phyloP scores from a whole-genome alignment of 2,329 filamentous ascomycete species.

The Neofusicoccum sp. region DNA sequence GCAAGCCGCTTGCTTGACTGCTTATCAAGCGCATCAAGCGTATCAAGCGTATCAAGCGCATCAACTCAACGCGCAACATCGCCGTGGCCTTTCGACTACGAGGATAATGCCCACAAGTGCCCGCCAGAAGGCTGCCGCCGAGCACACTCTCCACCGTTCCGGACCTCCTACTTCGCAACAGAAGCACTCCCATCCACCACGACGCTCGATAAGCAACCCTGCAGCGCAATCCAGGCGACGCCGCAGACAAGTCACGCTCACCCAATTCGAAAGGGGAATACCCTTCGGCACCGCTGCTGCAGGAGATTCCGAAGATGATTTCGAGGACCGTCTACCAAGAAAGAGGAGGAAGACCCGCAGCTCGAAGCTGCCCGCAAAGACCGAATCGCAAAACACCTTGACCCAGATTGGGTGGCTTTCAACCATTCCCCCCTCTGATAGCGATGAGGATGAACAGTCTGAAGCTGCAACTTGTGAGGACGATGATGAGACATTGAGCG shows the following conservation, averaged over 20 bases:
- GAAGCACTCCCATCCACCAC: neutral
- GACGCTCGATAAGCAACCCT: neutral
- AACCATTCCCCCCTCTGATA: neutral
- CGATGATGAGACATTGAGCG: neutral
- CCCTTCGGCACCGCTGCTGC: neutral
- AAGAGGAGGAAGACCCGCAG: constrained; percentile 2
- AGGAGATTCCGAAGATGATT: neutral
- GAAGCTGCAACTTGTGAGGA: neutral
- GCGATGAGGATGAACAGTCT: neutral
- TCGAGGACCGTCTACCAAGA: neutral
- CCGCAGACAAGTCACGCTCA: constrained; percentile 8
- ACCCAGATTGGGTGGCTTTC: constrained; percentile 16
- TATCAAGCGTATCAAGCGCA: too few relatives aligned
- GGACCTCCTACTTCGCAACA: neutral
- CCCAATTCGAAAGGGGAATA: neutral
- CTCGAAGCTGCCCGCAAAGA: neutral
- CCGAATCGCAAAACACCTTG: constrained; percentile 11
- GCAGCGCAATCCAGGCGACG: neutral
- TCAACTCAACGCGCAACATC: neutral
- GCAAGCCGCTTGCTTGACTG: neutral
- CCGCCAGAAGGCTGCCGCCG: neutral
- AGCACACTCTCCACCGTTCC: neutral
- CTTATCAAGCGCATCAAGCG: too few relatives aligned
- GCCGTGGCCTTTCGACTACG: neutral
- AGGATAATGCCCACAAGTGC: neutral